Evolutionary conservation across 2,329 filamentous ascomycete genomes (phyloP).

Genomic region (Emergomyces pasteurianus): DNA sequence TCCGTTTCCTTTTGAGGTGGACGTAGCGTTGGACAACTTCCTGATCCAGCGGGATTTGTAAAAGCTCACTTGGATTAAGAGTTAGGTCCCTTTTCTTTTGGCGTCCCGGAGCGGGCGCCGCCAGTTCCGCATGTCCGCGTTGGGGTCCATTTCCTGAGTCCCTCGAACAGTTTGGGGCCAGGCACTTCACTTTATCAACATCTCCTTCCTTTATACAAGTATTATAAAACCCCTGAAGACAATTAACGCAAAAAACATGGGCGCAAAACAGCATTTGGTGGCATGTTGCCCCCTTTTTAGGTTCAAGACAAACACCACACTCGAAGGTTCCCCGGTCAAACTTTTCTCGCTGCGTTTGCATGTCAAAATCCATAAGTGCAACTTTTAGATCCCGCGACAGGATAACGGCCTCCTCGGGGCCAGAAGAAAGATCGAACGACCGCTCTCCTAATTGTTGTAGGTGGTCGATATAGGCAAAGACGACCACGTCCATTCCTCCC

Average conservation of each 20-base stretch:
- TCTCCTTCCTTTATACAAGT: conserved; percentile 78
- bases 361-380: conserved; percentile 65
- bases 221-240: conserved; percentile 81
- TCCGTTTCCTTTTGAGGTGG: conserved; percentile 79
- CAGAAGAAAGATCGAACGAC: conserved; percentile 39
- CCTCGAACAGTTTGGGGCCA: conserved; percentile 67
- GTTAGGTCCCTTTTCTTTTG: conserved; percentile 52
- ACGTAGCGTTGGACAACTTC: conserved; percentile 76
- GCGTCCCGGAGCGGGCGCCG: conserved; percentile 15
- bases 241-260: conserved; percentile 85
- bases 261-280: conserved; percentile 72
- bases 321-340: conserved; percentile 80
- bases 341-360: conserved; percentile 56
- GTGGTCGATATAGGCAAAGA: conserved; percentile 50
- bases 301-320: conserved; percentile 80
- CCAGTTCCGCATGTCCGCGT: conserved; percentile 14
- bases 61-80: conserved; percentile 70
- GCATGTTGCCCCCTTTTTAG: conserved; percentile 74
- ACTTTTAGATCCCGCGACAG: conserved; percentile 47
- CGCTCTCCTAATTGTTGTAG: conserved; percentile 47
- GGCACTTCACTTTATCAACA: conserved; percentile 64
- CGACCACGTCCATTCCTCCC: conserved; percentile 43
- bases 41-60: conserved; percentile 60
- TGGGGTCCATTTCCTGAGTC: conserved; percentile 24
- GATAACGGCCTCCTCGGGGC: conserved; percentile 30